These are phyloP conservation scores for Ceraceosorus bombacis DNA, from an alignment of 1,284 basidiomycete species.

Conservation along the genomic window DNA sequence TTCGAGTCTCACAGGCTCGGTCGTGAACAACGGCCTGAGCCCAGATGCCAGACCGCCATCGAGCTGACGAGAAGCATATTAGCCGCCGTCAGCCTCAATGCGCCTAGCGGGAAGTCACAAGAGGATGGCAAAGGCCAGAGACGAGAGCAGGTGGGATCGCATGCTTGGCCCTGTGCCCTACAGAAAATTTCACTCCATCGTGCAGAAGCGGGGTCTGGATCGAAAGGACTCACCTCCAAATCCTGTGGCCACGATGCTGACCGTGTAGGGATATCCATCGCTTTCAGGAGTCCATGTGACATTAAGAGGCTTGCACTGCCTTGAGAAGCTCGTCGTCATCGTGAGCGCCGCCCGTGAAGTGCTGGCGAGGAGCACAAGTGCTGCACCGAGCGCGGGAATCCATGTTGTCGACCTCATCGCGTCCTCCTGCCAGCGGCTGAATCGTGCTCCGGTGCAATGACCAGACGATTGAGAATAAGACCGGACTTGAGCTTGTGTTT, in stretches of 20 bases:
- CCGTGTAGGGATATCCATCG: constrained; percentile 25
- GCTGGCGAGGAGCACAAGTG: too few species aligned
- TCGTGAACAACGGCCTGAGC: not conserved
- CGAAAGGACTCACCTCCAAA: not conserved
- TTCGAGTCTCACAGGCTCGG: not conserved
- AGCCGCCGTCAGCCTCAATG: too few species aligned
- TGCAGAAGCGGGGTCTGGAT: not conserved
- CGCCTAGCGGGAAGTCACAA: not conserved
- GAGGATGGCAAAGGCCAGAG: not conserved
- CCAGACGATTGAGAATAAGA: too few species aligned
- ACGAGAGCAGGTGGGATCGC: not conserved
- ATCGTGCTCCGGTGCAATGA: too few species aligned
- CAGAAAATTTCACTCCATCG: not conserved
- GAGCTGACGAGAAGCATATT: not conserved
- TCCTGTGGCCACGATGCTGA: constrained; percentile 19
- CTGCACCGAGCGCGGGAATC: not conserved
- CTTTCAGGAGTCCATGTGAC: constrained; percentile 22
- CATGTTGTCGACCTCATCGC: too few species aligned
- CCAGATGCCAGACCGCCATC: not conserved
- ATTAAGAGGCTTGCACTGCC: constrained; percentile 33
- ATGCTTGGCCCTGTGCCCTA: not conserved
- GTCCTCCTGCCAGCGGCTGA: too few species aligned
- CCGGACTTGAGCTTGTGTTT: too few species aligned
- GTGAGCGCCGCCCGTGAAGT: not conserved
- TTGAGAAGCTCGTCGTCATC: constrained; percentile 5